These are phyloP conservation scores for Venturia effusa DNA, from an alignment of 2,329 filamentous ascomycete species.

Conservation along the genomic window DNA sequence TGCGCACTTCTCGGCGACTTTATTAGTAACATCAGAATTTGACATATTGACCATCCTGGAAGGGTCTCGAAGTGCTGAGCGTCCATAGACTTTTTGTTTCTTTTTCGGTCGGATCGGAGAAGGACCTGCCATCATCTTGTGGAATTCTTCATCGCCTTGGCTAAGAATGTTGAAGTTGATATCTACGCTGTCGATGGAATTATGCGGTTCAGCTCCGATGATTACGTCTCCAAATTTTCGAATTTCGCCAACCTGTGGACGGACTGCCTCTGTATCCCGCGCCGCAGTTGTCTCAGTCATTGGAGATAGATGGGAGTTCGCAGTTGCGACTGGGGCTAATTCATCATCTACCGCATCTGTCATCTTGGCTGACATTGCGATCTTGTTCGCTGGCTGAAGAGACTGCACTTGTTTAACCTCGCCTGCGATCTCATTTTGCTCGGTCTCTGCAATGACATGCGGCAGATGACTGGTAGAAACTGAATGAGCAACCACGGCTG, in stretches of 20 bases:
- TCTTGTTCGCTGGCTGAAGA: neutral
- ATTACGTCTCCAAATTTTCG: neutral
- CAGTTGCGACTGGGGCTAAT: slow-evolving; percentile 20
- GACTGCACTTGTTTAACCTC: neutral
- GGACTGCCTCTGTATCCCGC: slow-evolving; percentile 1
- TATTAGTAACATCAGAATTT: neutral
- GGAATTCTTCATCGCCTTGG: slow-evolving; percentile 26
- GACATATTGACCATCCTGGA: slow-evolving; percentile 8
- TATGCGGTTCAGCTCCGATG: slow-evolving; percentile 14
- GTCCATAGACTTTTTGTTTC: slow-evolving; percentile 18
- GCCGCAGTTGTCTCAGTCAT: slow-evolving; percentile 16
- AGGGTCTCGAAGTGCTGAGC: slow-evolving; percentile 6
- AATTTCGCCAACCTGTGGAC: slow-evolving; percentile 6
- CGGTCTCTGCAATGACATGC: neutral
- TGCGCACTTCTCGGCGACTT: neutral
- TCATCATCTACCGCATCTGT: slow-evolving; percentile 2
- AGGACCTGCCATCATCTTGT: slow-evolving; percentile 18
- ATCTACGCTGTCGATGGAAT: slow-evolving; percentile 25
- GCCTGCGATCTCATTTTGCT: neutral
- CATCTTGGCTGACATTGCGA: neutral
- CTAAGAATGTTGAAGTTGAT: slow-evolving; percentile 23
- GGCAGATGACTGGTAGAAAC: neutral
- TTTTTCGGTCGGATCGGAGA: slow-evolving; percentile 21
- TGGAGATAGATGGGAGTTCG: slow-evolving; percentile 26
- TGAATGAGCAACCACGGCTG: neutral